Evolutionary conservation across 306 rosid genomes (phyloP).

Genomic region (Sindora glabra): DNA sequence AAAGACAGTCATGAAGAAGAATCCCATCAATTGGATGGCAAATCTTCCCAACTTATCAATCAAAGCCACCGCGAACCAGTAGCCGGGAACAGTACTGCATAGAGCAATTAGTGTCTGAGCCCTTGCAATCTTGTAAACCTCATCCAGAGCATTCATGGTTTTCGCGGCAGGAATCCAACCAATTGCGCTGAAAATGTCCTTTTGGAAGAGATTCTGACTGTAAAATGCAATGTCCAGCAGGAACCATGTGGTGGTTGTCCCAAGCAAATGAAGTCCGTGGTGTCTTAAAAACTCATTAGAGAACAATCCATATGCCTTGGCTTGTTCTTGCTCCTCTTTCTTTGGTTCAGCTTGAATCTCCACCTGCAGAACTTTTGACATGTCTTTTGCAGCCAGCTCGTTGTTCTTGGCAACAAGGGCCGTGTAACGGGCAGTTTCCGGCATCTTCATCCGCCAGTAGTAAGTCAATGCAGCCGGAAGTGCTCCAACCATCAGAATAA

Average conservation of each 20-base stretch:
- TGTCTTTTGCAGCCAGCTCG: conserved; percentile 50
- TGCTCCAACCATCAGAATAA: conserved; percentile 70
- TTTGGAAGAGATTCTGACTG: conserved; percentile 75
- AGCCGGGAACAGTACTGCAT: conserved; percentile 74
- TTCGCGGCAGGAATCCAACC: conserved; percentile 72
- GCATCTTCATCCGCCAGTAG: conserved; percentile 76
- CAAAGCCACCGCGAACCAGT: conserved; percentile 65
- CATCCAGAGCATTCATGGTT: conserved; percentile 75
- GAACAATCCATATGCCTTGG: conserved; percentile 40
- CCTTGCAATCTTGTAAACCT: conserved; percentile 55
- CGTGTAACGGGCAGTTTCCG: conserved; percentile 74
- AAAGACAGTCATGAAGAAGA: conserved; percentile 79
- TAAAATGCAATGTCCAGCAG: conserved; percentile 75
- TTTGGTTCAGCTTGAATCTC: conserved; percentile 42
- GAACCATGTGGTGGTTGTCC: conserved; percentile 73
- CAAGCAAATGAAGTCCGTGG: conserved; percentile 67
- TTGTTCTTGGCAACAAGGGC: conserved; percentile 71
- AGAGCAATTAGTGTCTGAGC: conserved; percentile 78
- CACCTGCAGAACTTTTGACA: conserved; percentile 70
- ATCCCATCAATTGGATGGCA: conserved; percentile 47
- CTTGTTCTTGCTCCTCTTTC: not conserved
- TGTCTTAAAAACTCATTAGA: conserved; percentile 48
- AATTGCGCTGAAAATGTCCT: conserved; percentile 67
- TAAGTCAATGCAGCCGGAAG: conserved; percentile 61
- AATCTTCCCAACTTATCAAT: conserved; percentile 71